Evolutionary conservation across 2,329 filamentous ascomycete species (phyloP), one percentile per base, ranked within the genome.

Genomic region (Apiospora phragmitis): DNA sequence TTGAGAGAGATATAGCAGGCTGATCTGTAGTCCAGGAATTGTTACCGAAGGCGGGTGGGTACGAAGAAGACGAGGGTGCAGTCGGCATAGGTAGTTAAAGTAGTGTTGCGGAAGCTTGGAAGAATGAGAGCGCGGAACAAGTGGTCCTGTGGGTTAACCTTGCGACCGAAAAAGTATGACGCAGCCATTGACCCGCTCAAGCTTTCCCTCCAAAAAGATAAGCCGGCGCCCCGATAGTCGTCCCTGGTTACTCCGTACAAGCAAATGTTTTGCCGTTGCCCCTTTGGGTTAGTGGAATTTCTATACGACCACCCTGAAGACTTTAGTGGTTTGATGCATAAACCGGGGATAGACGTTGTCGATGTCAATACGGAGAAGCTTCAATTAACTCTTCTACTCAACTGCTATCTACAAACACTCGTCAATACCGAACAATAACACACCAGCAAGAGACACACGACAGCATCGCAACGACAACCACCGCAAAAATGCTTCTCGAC

Each of bases 401-500:
- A 24, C 5, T 11, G 11, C 5, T 26, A 47, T 21, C 35, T 35
- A 68, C 66, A 16, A 49, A 49, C n/a, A 45, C 43, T 3, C 51
- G 29, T 16, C 51, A 32, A n/a, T 11, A 59, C 29, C 18, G 26
- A 59, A 35, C 16, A 26, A 26, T 18, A 26, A 26, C 14, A 4
- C 16, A 32, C 16, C 26, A 9, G 8, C 21, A 32, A 16, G 41
- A 55, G 68, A 68, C 49, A 35, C 29, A 35, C 51, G 3, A 35
- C 29, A 11, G 8, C 29, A 35, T n/a, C 6, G 14, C 9, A 45
- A 35, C 51, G n/a, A 45, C 38, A 73, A 71, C 71, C 72, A 59
- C 55, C 55, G 32, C 32, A 84, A 94, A 83, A 74, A 98, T 98
- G 93, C 88, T 98, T 80, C 93, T 98, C 83, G 94, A 97, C 83